A percentile compares a stretch with the other conserved stretches of the same genome.
Conservation (phyloP, 768 basidiomycete genomes). For the Leucosporidium creatinivorum region DNA sequence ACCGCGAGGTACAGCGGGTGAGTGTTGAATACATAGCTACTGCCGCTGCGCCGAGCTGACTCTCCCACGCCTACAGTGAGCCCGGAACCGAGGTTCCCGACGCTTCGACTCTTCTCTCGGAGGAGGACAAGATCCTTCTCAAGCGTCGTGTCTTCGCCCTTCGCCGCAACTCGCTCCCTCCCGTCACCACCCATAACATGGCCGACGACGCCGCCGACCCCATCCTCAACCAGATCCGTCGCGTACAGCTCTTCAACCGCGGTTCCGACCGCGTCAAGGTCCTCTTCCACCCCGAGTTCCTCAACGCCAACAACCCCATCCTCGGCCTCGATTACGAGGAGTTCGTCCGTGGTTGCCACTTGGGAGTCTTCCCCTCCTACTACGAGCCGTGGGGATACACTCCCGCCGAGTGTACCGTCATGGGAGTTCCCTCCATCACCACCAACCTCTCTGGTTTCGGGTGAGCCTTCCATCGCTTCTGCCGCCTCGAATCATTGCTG, state of each 20-base stretch:
- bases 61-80: slow-evolving; percentile 50
- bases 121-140: slow-evolving; percentile 86
- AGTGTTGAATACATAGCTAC: slow-evolving; percentile 36
- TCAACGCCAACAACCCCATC: slow-evolving; percentile 96
- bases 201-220: slow-evolving; percentile 85
- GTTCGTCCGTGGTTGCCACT: slow-evolving; percentile 94
- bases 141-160: slow-evolving; percentile 96
- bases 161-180: slow-evolving; percentile 87
- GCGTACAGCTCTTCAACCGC: slow-evolving; percentile 87
- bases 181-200: slow-evolving; percentile 99
- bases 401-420: slow-evolving; percentile 98
- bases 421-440: slow-evolving; percentile 96
- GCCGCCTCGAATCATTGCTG: background rate
- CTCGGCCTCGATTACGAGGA: slow-evolving; percentile 97
- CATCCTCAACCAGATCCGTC: slow-evolving; percentile 86
- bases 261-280: slow-evolving; percentile 88
- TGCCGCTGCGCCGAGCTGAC: background rate
- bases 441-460: slow-evolving; percentile 98
- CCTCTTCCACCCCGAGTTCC: slow-evolving; percentile 95
- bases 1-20: slow-evolving; percentile 87
- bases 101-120: slow-evolving; percentile 68
- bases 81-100: slow-evolving; percentile 63
- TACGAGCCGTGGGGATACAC: slow-evolving; percentile 54
- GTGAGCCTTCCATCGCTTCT: slow-evolving; percentile 35
- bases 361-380: slow-evolving; percentile 84